phyloP scores from a whole-genome alignment of 345 rosid genomes.

The Reutealis trisperma region DNA sequence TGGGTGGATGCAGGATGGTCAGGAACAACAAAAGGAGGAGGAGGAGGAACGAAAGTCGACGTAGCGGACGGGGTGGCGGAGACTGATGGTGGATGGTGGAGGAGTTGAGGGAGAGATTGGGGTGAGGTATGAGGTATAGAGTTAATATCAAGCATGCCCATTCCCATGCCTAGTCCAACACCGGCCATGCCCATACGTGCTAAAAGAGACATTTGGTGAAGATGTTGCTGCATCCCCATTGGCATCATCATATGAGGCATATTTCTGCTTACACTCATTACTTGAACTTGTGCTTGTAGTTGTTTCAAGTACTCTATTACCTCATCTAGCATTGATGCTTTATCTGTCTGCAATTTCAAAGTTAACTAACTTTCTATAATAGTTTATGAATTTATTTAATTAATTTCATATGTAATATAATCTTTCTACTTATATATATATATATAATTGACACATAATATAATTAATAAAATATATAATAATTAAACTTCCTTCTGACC shows the following conservation, averaged over 20 bases:
- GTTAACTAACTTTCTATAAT: too few species aligned
- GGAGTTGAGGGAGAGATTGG: constrained; percentile 19
- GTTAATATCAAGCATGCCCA: constrained; percentile 32
- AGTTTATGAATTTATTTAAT: too few species aligned
- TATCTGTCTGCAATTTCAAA: constrained; percentile 45
- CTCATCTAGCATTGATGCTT: constrained; percentile 64
- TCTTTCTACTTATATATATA: too few species aligned
- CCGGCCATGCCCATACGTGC: constrained; percentile 45
- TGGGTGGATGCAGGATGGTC: constrained; percentile 1
- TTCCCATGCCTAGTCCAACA: constrained; percentile 31
- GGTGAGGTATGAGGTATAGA: background rate
- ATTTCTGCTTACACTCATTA: constrained; percentile 38
- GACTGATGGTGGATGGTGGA: constrained; percentile 20
- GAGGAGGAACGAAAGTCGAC: constrained; percentile 31
- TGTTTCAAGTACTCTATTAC: constrained; percentile 60
- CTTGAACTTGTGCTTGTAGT: constrained; percentile 56
- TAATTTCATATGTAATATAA: too few species aligned
- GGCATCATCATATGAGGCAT: constrained; percentile 57
- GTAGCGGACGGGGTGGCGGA: background rate
- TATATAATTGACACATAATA: too few species aligned
- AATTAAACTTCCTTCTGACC: constrained; percentile 28
- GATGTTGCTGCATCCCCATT: constrained; percentile 35
- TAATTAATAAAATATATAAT: too few species aligned
- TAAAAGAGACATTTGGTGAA: constrained; percentile 60
- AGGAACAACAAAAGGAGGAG: constrained; percentile 24